phyloP scores from a whole-genome alignment of 495 filamentous ascomycete genomes.

The Aspergillus sclerotiicarbonarius region DNA sequence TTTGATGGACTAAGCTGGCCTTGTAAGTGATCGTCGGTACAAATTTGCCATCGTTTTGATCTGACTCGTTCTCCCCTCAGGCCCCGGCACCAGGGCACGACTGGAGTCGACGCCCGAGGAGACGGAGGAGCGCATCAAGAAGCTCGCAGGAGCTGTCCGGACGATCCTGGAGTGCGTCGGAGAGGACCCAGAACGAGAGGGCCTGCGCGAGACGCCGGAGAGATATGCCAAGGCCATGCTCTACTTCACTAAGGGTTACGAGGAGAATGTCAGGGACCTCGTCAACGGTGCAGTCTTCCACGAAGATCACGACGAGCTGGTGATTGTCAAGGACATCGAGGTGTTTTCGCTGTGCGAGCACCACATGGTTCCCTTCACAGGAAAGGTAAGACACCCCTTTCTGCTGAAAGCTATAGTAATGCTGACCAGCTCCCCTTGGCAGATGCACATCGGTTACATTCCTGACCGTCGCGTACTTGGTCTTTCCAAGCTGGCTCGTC shows the following conservation, averaged over 20 bases:
- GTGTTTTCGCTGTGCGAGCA: constrained; percentile 96
- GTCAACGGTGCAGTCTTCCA: constrained; percentile 96
- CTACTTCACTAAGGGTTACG: constrained; percentile 98
- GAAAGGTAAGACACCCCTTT: constrained; percentile 60
- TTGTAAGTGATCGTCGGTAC: constrained; percentile 45
- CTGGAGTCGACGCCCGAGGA: constrained; percentile 77
- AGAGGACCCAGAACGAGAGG: constrained; percentile 91
- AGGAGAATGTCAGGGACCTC: constrained; percentile 90
- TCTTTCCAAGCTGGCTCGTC: constrained; percentile 89
- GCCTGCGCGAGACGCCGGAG: constrained; percentile 80
- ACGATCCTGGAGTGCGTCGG: constrained; percentile 95
- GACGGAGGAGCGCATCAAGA: constrained; percentile 65
- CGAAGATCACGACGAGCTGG: constrained; percentile 94
- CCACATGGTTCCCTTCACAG: constrained; percentile 93
- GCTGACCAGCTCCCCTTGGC: constrained; percentile 17
- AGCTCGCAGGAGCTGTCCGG: constrained; percentile 78
- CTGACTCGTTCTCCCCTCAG: constrained; percentile 38
- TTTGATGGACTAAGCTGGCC: constrained; percentile 73
- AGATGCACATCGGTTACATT: constrained; percentile 99
- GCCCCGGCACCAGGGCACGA: constrained; percentile 74
- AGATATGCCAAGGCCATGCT: constrained; percentile 96
- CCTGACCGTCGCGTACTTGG: constrained; percentile 83
- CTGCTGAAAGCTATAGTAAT: neutral
- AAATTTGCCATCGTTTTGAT: neutral
- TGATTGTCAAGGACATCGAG: constrained; percentile 97